Evolutionary conservation across 2,329 filamentous ascomycete species (phyloP).

Genomic region (Calonectria ilicicola): DNA sequence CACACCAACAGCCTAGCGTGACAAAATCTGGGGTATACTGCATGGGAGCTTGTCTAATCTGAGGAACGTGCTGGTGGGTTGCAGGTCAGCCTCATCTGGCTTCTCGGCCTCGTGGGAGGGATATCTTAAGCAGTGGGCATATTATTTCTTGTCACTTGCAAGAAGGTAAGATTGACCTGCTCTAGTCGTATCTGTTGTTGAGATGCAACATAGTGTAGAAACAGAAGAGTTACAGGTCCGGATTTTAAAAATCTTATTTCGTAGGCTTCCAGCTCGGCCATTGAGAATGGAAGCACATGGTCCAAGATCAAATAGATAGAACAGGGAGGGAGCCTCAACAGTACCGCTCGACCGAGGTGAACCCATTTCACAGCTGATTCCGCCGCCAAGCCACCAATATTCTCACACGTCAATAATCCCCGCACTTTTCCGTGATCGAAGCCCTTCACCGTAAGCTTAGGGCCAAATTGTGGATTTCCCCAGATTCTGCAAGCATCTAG

Average conservation of each 20-base stretch:
- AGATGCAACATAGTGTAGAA: no score
- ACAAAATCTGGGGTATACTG: conserved; percentile 11
- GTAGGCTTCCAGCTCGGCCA: no score
- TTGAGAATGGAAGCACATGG: no score
- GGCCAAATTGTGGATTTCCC: background rate
- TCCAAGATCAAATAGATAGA: no score
- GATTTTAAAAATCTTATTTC: no score
- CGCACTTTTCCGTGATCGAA: background rate
- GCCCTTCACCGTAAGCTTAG: background rate
- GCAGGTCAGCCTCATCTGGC: background rate
- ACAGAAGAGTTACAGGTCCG: no score
- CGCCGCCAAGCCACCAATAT: background rate
- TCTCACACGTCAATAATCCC: background rate
- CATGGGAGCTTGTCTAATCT: background rate
- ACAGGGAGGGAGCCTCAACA: no score
- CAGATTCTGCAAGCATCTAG: background rate
- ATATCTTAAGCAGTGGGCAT: no score
- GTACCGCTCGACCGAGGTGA: no score
- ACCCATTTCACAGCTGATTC: background rate
- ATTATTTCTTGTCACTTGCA: no score
- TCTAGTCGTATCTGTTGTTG: no score
- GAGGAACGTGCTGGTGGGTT: background rate
- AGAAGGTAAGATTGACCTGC: no score
- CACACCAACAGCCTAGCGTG: conserved; percentile 1
- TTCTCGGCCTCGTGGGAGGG: background rate